phyloP scores from a whole-genome alignment of 495 filamentous ascomycete genomes.

The Physcia stellaris region DNA sequence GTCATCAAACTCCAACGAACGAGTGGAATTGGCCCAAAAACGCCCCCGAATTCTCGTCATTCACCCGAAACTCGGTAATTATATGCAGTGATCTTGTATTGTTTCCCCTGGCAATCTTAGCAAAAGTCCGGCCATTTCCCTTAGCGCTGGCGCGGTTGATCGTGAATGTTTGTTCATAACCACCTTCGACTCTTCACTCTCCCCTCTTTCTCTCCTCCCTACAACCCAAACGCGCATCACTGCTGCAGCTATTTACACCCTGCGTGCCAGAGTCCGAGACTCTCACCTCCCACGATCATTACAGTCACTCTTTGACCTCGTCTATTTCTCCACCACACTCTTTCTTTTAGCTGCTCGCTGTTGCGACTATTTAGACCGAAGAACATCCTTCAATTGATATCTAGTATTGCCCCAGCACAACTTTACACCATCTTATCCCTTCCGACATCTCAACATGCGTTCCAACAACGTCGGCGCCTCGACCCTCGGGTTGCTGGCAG shows the following conservation, averaged over 20 bases:
- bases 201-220: neutral
- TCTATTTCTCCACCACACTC: neutral
- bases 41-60: too few species aligned
- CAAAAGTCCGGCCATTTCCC: too few species aligned
- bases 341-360: neutral
- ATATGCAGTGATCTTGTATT: too few species aligned
- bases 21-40: too few species aligned
- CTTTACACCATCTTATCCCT: slow-evolving; percentile 4
- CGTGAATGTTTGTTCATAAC: neutral
- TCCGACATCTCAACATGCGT: slow-evolving; percentile 9
- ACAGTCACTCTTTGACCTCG: slow-evolving; percentile 3
- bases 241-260: neutral
- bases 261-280: slow-evolving; percentile 11
- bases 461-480: slow-evolving; percentile 1
- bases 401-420: neutral
- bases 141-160: too few species aligned
- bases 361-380: neutral
- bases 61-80: too few species aligned
- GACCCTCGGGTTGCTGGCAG: slow-evolving; percentile 14
- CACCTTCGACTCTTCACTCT: neutral
- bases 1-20: too few species aligned
- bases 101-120: too few species aligned
- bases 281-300: slow-evolving; percentile 11
- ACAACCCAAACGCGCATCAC: neutral
- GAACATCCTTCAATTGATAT: neutral